Base-by-base conservation (phyloP, 371 early-diverging fungal species). In the Haplosporangium sp. region DNA sequence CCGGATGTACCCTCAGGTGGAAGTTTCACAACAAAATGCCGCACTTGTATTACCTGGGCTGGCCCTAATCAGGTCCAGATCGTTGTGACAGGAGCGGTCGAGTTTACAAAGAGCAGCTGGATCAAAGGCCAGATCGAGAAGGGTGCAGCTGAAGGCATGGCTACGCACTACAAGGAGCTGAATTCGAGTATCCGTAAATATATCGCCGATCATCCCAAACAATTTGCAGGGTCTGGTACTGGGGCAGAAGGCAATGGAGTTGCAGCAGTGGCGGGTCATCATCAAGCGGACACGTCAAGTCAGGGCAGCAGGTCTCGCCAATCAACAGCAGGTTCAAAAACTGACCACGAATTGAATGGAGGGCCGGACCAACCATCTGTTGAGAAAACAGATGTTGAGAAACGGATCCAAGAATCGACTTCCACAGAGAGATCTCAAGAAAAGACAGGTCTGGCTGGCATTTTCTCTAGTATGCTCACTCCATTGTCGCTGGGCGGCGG, bases 1-100 rank as follows among this genome's bases (percentile, higher is more conserved):
- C 96, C 96, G 5, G 91, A 93, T 67, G 89, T 96, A 0, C 96
- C 97, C 8, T 93, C 93, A 29, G 95, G 95, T n/a, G 86, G 89
- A 29, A 83, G 90, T 37, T 97, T 97, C 74, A 80, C 81, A 36
- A 86, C 92, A 18, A 90, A 92, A 56, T 91, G 91, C 42, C 83
- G 93, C 4, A 92, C 89, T 38, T 97, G 97, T 74, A 82, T 97
- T 36, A 91, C 94, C 38, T 95, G 93, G 93, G 89, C 91, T 8
- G 87, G 87, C 0, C 82, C 86, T 36, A 85, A 83, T 20, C 74
- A 83, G 77, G 83, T 90, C 51, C 87, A 88, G 40, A 83, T 94
- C 62, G 73, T 86, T n/a, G 91, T 93, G 69, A 90, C 92, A 29
- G 91, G 89, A 46, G 82, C 82, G 13, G 85, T 94, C 11, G 93